Evolutionary conservation across 768 basidiomycete genomes (phyloP), one percentile per base, ranked within the genome.

Genomic region (Pleurotus tuber-regium): DNA sequence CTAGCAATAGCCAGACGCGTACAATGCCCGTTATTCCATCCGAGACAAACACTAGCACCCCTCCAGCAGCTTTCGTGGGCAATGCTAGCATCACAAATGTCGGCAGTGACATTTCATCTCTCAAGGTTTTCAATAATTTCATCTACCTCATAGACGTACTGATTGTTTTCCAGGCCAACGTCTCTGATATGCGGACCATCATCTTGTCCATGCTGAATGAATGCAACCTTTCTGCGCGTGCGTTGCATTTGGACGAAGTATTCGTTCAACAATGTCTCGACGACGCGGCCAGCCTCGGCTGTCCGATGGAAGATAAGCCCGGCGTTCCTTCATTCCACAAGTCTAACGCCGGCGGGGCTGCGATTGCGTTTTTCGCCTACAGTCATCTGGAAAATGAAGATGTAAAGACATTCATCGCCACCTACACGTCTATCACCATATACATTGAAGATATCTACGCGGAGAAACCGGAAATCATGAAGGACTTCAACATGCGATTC

Each of bases 401-500:
- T n/a, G 26, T 30, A 14, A 18, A 26, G 31, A 21, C 35, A 9
- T 49, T 33, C 47, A 49, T 49, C 18, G 35, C 14, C 4, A 35
- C 35, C n/a, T 49, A 49, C 31, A 49, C 47, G 3, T 18, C 47
- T 14, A n/a, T 26, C 4, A 35, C 35, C 16, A 25, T 49, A 18
- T 36, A 49, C 30, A 49, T 49, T 19, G 30, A 49, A 11, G 47
- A 49, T 21, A 12, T 11, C 9, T 49, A 35, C 36, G 30, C 21
- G 9, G 18, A 38, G 12, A 18, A 24, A 4, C 12, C 28, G 11
- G 31, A 49, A 24, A 24, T 49, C 8, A 21, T 49, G 10, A 6
- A 25, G 11, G 36, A 35, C 30, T 49, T 49, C 47, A 35, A 30
- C n/a, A 10, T n/a, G 14, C 47, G 47, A 10, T 36, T 49, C 30